phyloP scores from a whole-genome alignment of 805 yeast genomes.

The Pichia insulana region DNA sequence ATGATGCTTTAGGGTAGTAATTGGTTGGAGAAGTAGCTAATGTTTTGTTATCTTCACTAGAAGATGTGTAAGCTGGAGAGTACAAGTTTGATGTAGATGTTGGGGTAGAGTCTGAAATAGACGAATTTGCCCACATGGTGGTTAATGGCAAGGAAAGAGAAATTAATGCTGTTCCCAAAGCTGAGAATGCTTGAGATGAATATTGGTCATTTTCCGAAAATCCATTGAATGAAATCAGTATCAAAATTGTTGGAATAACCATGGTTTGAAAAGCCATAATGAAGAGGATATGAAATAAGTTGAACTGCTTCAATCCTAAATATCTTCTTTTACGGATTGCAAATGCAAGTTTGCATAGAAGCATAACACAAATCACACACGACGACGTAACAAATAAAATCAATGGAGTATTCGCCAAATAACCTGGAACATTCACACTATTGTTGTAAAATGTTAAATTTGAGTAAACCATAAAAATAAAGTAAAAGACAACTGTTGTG shows the following conservation, averaged over 20 bases:
- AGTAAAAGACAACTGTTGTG: slow-evolving; percentile 50
- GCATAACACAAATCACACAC: slow-evolving; percentile 48
- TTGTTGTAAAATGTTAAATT: slow-evolving; percentile 26
- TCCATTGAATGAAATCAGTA: slow-evolving; percentile 39
- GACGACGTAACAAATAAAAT: slow-evolving; percentile 66
- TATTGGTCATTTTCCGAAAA: slow-evolving; percentile 10
- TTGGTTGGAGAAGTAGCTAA: slow-evolving; percentile 4
- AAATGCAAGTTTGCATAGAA: slow-evolving; percentile 52
- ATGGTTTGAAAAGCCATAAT: slow-evolving; percentile 80
- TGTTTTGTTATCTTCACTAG: slow-evolving; percentile 9
- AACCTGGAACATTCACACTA: slow-evolving; percentile 18
- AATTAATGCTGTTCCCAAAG: slow-evolving; percentile 52
- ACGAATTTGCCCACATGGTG: slow-evolving; percentile 79
- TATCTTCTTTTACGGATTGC: slow-evolving; percentile 68
- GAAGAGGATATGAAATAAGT: slow-evolving; percentile 67
- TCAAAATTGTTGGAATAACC: slow-evolving; percentile 65
- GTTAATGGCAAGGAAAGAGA: slow-evolving; percentile 73
- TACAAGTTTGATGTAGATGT: slow-evolving; percentile 28
- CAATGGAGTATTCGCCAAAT: slow-evolving; percentile 44
- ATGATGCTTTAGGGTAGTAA: slow-evolving; percentile 4
- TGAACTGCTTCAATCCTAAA: slow-evolving; percentile 77
- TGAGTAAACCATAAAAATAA: slow-evolving; percentile 41
- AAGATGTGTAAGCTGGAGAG: slow-evolving; percentile 13
- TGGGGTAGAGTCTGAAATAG: slow-evolving; percentile 41
- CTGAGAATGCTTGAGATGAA: slow-evolving; percentile 33